Evolutionary conservation across 2,329 filamentous ascomycete genomes (phyloP), one percentile per base, ranked within the genome.

Genomic region (Volutella citrinella): DNA sequence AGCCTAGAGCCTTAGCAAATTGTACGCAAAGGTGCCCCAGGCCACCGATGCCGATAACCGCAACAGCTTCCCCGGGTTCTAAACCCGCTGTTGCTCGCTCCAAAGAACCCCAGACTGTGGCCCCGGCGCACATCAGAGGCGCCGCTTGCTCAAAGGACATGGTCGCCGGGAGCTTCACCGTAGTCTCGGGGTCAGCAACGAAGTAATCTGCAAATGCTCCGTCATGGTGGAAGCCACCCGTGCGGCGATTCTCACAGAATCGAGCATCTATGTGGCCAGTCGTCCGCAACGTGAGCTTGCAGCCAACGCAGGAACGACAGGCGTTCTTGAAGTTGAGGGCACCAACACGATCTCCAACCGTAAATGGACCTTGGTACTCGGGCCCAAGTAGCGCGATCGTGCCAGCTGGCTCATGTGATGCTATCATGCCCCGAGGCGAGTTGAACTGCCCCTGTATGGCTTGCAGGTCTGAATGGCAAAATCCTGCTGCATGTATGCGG

Each of bases 391-490:
- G 40, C 0, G 49, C 55, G 6, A 65, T 22, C 1, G 51, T 45
- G 4, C 61, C 61, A 5, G 59, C 57, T 10, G 60, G 56, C 30
- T 65, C 61, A 34, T 65, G 62, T 5, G 58, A 61, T 1, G 56
- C 52, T 15, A 57, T 56, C 18, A 63, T 41, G 10, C 52, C 52
- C 6, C 57, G 32, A 5, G 42, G 44, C 3, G 54, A 52, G 4
- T 35, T 32, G 37, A 57, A 61, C 14, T 60, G 50, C 9, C 61
- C 60, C 8, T 57, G 52, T 2, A 58, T 36, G 8, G 60, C 59
- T 33, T 63, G 61, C 8, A 59, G 41, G 27, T 63, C 61, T 4
- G 60, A 61, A 30, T 63, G 60, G 34, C 61, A 63, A 43, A 62
- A 63, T 2, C 60, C 56, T 7, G 60, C 60, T 4, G 60, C 60